phyloP scores from a whole-genome alignment of 1,139 yeast species.

The Taiozyma sp. region DNA sequence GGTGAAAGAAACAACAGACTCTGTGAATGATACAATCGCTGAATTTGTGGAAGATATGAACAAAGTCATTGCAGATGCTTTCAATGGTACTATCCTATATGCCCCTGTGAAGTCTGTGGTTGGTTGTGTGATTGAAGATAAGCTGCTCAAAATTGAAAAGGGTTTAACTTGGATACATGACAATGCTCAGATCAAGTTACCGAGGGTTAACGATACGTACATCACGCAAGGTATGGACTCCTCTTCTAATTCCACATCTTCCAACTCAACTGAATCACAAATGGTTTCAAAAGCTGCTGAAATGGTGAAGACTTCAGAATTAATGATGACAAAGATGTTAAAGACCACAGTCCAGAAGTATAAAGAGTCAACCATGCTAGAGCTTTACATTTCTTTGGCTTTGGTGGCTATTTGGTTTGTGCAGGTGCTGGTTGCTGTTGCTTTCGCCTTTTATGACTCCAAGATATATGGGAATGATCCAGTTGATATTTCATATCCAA shows the following conservation, averaged over 20 bases:
- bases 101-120: conserved; percentile 60
- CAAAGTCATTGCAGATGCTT: conserved; percentile 47
- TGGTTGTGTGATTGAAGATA: conserved; percentile 74
- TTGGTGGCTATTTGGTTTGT: conserved; percentile 44
- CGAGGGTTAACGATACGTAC: conserved; percentile 37
- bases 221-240: conserved; percentile 18
- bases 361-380: conserved; percentile 34
- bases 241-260: background rate
- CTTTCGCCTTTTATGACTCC: conserved; percentile 17
- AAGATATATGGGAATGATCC: background rate
- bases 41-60: conserved; percentile 47
- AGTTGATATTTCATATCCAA: conserved; percentile 8
- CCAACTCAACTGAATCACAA: background rate
- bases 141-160: conserved; percentile 53
- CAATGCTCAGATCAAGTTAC: conserved; percentile 55
- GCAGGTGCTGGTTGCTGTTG: conserved; percentile 37
- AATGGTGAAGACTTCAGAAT: conserved; percentile 19
- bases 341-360: conserved; percentile 28
- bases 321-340: conserved; percentile 25
- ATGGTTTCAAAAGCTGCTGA: conserved; percentile 10
- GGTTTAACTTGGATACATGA: conserved; percentile 79
- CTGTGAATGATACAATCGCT: conserved; percentile 51
- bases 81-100: conserved; percentile 64
- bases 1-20: conserved; percentile 47
- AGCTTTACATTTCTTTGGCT: conserved; percentile 39